These are phyloP conservation scores for Penicillium antarcticum DNA, from an alignment of 495 filamentous ascomycete species.

Conservation along the genomic window DNA sequence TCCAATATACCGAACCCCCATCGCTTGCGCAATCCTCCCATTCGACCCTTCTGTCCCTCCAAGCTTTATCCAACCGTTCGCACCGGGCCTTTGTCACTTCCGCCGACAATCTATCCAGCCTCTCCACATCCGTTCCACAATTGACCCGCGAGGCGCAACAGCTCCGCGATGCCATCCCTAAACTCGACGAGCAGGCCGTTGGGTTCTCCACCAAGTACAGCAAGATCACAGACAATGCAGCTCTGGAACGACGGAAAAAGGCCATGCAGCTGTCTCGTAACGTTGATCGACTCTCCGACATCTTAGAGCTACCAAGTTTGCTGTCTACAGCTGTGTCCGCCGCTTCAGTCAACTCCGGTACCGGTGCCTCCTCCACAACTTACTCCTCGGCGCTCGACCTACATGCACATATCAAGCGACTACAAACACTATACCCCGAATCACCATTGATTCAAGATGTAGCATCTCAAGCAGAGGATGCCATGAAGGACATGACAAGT, in stretches of 20 bases:
- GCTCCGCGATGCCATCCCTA: constrained; percentile 69
- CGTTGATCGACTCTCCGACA: constrained; percentile 83
- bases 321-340: constrained; percentile 72
- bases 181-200: constrained; percentile 73
- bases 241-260: constrained; percentile 72
- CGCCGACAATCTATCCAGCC: constrained; percentile 67
- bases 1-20: constrained; percentile 72
- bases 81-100: constrained; percentile 83
- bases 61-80: constrained; percentile 87
- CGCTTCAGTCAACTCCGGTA: constrained; percentile 45
- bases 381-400: constrained; percentile 91
- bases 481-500: constrained; percentile 84
- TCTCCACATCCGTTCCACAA: constrained; percentile 64
- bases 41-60: constrained; percentile 78
- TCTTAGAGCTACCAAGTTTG: constrained; percentile 86
- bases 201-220: constrained; percentile 82
- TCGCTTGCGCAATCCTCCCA: constrained; percentile 78
- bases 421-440: constrained; percentile 77
- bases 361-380: constrained; percentile 58
- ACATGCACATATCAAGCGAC: constrained; percentile 86
- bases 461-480: constrained; percentile 73
- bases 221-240: constrained; percentile 66
- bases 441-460: constrained; percentile 73
- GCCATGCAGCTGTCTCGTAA: constrained; percentile 85
- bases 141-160: constrained; percentile 60